These are phyloP conservation scores for Trichoderma harzianum DNA, from an alignment of 2,329 filamentous ascomycete genomes.

Conservation along the genomic window DNA sequence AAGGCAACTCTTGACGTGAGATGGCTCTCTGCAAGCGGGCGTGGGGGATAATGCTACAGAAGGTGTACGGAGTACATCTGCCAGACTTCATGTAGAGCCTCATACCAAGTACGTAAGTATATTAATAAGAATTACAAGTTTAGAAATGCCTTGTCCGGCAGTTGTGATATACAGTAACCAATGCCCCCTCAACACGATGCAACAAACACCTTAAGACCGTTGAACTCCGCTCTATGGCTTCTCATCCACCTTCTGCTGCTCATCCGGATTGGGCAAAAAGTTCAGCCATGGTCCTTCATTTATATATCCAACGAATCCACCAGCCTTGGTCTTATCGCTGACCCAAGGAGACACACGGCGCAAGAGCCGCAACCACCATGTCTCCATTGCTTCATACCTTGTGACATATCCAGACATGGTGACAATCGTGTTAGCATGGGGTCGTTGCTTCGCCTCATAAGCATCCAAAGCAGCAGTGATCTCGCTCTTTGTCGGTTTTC, in stretches of 20 bases:
- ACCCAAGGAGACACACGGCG: constrained; percentile 6
- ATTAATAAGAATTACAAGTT: not conserved
- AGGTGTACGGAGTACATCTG: too few relatives aligned
- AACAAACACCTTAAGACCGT: not conserved
- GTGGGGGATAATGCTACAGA: not conserved
- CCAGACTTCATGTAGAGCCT: not conserved
- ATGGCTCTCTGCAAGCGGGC: not conserved
- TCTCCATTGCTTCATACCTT: constrained; percentile 6
- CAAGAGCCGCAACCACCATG: constrained; percentile 10
- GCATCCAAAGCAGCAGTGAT: not conserved
- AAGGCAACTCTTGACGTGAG: not conserved
- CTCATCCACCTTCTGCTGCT: not conserved
- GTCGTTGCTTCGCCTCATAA: constrained; percentile 8
- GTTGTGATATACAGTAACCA: not conserved
- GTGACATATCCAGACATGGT: constrained; percentile 5
- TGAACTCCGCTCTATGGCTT: not conserved
- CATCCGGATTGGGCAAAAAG: constrained; percentile 1
- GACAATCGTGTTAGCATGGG: not conserved
- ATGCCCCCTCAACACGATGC: not conserved
- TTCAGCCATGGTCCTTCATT: not conserved
- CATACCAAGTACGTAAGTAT: not conserved
- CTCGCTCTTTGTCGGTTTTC: not conserved
- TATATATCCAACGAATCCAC: not conserved
- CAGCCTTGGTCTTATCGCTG: not conserved
- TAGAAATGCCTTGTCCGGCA: not conserved